Base-by-base conservation (phyloP, 2,329 filamentous ascomycete species). In the Hyphodiscus sp. region DNA sequence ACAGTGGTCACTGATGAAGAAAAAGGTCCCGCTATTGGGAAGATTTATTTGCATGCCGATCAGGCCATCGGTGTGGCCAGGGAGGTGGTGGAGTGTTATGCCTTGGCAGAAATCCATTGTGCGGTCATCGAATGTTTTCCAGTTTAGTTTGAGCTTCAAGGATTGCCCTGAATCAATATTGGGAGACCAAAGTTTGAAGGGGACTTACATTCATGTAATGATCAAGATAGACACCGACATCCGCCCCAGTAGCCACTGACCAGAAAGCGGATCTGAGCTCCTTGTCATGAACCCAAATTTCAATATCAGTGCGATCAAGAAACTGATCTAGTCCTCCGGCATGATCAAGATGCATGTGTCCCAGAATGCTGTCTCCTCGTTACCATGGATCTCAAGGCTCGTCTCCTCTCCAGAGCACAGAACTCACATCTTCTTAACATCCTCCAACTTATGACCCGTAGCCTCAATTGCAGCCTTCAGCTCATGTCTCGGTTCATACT, bases 311-410 rank as follows among this genome's bases (percentile, higher is more conserved):
- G 38, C 62, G 48, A 41, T 66, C 65, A 2, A 69, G 41, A 45
- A 77, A 77, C 50, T 75, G 67, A 47, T 76, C 73, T 1, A 76
- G 61, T 0, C 75, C 74, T 2, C 74, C 75, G 0, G 75, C 74
- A 56, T 77, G 74, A 55, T 77, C 74, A 1, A 76, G 57, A 58
- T 76, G 74, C 30, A 77, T 62, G 51, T 77, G 74, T 2, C 74
- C 72, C 18, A 76, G 68, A 2, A 77, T 69, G 48, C 61, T 64
- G 19, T 18, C 8, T 1, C 29, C 3, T 3, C 8, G 45, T 49
- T 8, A 53, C 46, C 41, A 26, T 26, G 3, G 23, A 8, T 26
- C 23, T 26, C 23, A 26, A 26, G 8, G 8, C 23, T 20, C n/a
- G 33, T 20, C 8, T 45, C 29, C 33, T 16, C 41, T n/a, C 11